Base-by-base conservation (phyloP, 2,329 filamentous ascomycete genomes). In the Colletotrichum phormii region DNA sequence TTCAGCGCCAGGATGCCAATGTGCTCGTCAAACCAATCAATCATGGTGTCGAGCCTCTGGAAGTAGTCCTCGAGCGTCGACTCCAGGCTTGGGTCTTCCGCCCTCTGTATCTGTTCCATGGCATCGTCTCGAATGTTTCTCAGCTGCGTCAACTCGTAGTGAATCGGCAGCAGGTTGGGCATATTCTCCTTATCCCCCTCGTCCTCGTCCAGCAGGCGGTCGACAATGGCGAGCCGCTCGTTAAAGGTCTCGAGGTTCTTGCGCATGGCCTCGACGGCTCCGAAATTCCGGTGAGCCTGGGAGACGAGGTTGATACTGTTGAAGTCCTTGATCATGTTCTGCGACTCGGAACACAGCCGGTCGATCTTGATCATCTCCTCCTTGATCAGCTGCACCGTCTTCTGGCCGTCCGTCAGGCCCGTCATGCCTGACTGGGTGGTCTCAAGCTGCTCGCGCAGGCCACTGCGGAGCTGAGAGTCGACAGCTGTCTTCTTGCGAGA, bases 341-440 rank as follows among this genome's bases (percentile, higher is more conserved):
- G 96, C 67, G 95, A 95, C 84, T 99, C 97, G 75, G 95, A 95
- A 85, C 97, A 99, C 75, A 99, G 90, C 84, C 94, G 95, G 86
- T 99, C 97, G 79, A 99, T 98, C 84, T 96, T 97, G 88, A 97
- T 95, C 91, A 99, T 97, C 86, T 99, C 97, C 77, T 98, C 96
- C 83, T 97, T 98, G 84, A 98, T 98, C 78, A 93, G 90, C 80
- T 94, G 93, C 46, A 99, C 94, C 74, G 94, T 94, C 82, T 95
- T 94, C 83, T 98, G 95, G 69, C 95, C 95, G 80, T 98, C 95
- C 57, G 90, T 91, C 76, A 99, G 92, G 75, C 94, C 94, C 76
- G 86, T 93, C 92, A 99, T 98, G 81, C 97, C 97, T 77, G 93
- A 90, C 85, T 98, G 96, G 12, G 97, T 98, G 67, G 95, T 93